Evolutionary conservation across 208 protist species (phyloP).

Genomic region (Trypanosoma boissoni): DNA sequence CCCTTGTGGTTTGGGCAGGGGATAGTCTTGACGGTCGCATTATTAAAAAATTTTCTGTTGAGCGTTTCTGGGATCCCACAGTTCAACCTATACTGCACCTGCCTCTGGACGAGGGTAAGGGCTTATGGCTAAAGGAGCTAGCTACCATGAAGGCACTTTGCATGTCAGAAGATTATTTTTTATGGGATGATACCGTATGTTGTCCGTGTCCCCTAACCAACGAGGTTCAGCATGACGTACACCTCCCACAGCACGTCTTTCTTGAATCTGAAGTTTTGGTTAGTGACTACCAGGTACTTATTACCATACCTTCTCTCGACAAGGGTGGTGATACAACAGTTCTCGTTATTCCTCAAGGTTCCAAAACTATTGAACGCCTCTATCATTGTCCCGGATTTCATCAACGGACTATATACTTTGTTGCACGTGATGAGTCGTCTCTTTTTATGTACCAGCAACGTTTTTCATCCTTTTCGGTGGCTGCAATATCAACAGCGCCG

Average conservation of each 20-base stretch:
- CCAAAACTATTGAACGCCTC: conserved; percentile 54
- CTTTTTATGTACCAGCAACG: conserved; percentile 72
- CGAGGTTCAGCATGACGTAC: conserved; percentile 26
- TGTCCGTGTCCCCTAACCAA: conserved; percentile 26
- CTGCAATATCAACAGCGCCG: conserved; percentile 18
- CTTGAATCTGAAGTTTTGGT: conserved; percentile 49
- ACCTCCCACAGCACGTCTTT: conserved; percentile 41
- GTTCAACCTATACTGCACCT: conserved; percentile 53
- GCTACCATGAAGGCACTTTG: conserved; percentile 32
- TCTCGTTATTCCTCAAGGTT: conserved; percentile 44
- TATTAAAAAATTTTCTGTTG: conserved; percentile 27
- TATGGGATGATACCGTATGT: conserved; percentile 58
- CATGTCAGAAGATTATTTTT: conserved; percentile 37
- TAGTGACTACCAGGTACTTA: conserved; percentile 58
- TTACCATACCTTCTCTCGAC: conserved; percentile 44
- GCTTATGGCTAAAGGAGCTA: conserved; percentile 81
- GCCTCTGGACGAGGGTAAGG: conserved; percentile 84
- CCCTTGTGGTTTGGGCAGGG: conserved; percentile 39
- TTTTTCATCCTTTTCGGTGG: conserved; percentile 58
- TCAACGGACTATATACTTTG: conserved; percentile 59
- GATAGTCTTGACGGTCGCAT: conserved; percentile 8
- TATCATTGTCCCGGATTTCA: conserved; percentile 69
- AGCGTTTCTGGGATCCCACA: conserved; percentile 23
- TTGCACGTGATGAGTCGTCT: conserved; percentile 75
- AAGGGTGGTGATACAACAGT: conserved; percentile 75